Conservation (phyloP, 2,329 filamentous ascomycete species). For the Talaromyces amestolkiae region DNA sequence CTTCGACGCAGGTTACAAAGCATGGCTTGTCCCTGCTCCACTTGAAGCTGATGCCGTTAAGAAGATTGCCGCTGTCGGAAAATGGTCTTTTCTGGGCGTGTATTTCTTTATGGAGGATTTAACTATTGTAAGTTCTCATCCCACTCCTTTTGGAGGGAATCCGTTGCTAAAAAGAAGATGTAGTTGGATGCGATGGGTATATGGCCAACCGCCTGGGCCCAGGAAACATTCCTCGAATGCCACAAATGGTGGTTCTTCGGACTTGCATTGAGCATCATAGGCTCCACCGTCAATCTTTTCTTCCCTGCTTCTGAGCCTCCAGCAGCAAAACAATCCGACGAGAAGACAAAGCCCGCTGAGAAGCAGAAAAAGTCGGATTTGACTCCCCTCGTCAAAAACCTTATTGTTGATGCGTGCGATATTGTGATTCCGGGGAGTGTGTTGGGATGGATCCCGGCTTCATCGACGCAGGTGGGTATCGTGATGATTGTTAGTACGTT, state of each 20-base stretch:
- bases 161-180: neutral
- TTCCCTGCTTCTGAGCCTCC: conserved; percentile 21
- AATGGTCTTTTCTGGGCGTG: conserved; percentile 61
- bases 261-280: conserved; percentile 52
- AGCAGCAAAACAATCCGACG: conserved; percentile 19
- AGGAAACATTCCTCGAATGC: conserved; percentile 56
- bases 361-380: conserved; percentile 23
- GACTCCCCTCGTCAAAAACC: conserved; percentile 43
- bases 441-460: conserved; percentile 59
- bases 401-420: conserved; percentile 61
- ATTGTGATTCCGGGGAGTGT: conserved; percentile 59
- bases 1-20: conserved; percentile 52
- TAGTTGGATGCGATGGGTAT: conserved; percentile 54
- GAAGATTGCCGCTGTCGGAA: conserved; percentile 53
- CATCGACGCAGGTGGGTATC: conserved; percentile 54
- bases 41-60: conserved; percentile 24
- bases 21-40: conserved; percentile 31
- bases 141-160: neutral
- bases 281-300: conserved; percentile 30
- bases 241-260: conserved; percentile 70
- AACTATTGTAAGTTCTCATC: conserved; percentile 54
- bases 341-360: conserved; percentile 25
- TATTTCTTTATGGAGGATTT: conserved; percentile 67
- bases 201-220: conserved; percentile 44
- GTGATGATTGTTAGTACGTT: conserved; percentile 63